phyloP scores from a whole-genome alignment of 2,329 filamentous ascomycete species.

The Cladophialophora carrionii region DNA sequence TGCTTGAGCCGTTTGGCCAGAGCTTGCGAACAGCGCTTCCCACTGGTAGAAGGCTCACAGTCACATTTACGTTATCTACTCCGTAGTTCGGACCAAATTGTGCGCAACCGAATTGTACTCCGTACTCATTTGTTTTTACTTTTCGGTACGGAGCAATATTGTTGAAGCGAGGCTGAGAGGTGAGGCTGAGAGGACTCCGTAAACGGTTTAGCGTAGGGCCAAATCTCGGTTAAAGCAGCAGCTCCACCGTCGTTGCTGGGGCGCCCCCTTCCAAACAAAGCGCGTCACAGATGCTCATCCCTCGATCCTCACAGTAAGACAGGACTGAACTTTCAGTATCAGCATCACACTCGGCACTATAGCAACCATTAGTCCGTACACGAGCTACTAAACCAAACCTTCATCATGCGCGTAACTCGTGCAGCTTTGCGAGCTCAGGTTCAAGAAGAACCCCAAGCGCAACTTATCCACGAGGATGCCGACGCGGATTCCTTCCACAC shows the following conservation, averaged over 20 bases:
- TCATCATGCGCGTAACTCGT: conserved; percentile 38
- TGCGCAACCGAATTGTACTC: neutral
- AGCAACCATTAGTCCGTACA: neutral
- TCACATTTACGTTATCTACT: neutral
- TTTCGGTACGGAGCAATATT: neutral
- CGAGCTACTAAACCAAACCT: neutral
- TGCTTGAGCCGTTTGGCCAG: neutral
- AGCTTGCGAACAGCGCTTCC: neutral
- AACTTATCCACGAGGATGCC: conserved; percentile 33
- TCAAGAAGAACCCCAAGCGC: conserved; percentile 25
- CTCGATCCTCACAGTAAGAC: conserved; percentile 12
- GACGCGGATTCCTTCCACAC: conserved; percentile 22
- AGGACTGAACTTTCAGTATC: neutral
- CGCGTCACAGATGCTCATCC: conserved; percentile 12
- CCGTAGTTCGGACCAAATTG: neutral
- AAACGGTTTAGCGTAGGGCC: neutral
- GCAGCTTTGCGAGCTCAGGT: conserved; percentile 38
- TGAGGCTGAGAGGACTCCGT: neutral
- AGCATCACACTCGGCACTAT: neutral
- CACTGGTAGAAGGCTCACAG: neutral
- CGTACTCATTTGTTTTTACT: neutral
- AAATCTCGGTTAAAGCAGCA: conserved; percentile 5
- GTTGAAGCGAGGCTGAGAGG: neutral
- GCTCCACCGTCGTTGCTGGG: neutral
- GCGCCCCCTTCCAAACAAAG: conserved; percentile 12